These are phyloP conservation scores for Pleodorina starrii DNA, from an alignment of 139 green algal species.

Conservation along the genomic window DNA sequence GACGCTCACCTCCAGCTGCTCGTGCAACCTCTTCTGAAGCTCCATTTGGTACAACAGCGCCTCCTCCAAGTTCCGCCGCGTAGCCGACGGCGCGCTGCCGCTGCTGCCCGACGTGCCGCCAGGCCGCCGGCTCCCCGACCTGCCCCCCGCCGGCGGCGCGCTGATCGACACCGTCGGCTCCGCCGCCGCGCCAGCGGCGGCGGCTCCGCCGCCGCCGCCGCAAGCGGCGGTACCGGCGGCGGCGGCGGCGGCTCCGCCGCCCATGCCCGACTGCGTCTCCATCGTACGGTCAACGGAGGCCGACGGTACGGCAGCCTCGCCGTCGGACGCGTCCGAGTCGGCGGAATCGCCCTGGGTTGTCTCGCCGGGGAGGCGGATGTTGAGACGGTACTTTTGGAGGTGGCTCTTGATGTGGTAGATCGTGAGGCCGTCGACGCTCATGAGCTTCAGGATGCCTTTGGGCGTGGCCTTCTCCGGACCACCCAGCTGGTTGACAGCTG, in stretches of 20 bases:
- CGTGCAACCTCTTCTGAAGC: constrained; percentile 96
- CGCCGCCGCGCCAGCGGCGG: not conserved
- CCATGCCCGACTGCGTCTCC: constrained; percentile 8
- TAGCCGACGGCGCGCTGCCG: constrained; percentile 16
- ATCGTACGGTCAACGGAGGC: constrained; percentile 21
- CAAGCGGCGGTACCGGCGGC: too few species aligned
- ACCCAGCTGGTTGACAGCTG: constrained; percentile 68
- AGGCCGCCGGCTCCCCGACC: too few species aligned
- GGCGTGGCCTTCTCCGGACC: constrained; percentile 76
- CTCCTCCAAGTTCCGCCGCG: constrained; percentile 79
- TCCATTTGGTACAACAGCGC: constrained; percentile 95
- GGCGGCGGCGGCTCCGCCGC: too few species aligned
- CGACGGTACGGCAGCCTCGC: constrained; percentile 2
- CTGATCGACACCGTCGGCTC: constrained; percentile 27
- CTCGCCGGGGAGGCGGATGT: constrained; percentile 80
- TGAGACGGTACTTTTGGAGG: constrained; percentile 93
- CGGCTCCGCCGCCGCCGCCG: not conserved
- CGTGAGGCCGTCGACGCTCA: constrained; percentile 81
- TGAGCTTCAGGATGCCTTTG: constrained; percentile 80
- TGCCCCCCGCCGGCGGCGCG: not conserved
- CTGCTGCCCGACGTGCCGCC: not conserved
- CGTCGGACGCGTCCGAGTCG: constrained; percentile 14
- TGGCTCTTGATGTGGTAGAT: constrained; percentile 96
- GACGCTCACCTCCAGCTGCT: constrained; percentile 91
- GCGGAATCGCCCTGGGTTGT: constrained; percentile 15